phyloP scores from a whole-genome alignment of 495 filamentous ascomycete species.

The Penicillium parvum region DNA sequence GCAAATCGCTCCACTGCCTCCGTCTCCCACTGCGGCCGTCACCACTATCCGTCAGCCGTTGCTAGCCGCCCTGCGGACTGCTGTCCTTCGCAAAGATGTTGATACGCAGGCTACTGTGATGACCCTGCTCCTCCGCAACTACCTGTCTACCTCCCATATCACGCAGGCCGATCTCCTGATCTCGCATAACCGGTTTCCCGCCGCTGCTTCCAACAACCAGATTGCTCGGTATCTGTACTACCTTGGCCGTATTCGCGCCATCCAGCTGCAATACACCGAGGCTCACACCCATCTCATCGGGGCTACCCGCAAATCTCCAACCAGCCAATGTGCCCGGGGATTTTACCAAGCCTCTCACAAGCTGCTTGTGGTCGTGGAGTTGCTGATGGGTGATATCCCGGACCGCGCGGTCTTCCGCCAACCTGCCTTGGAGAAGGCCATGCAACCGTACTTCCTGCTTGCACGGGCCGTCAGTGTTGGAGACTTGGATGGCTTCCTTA shows the following conservation, averaged over 20 bases:
- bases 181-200: slow-evolving; percentile 88
- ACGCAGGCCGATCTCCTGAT: slow-evolving; percentile 94
- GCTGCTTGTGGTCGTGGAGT: slow-evolving; percentile 87
- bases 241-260: slow-evolving; percentile 89
- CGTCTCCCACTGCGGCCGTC: slow-evolving; percentile 77
- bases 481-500: slow-evolving; percentile 86
- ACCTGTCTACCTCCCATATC: slow-evolving; percentile 93
- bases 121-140: slow-evolving; percentile 90
- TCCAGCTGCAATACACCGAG: slow-evolving; percentile 93
- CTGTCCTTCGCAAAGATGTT: slow-evolving; percentile 90
- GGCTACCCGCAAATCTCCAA: slow-evolving; percentile 90
- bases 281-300: slow-evolving; percentile 91
- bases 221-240: slow-evolving; percentile 96
- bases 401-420: slow-evolving; percentile 91
- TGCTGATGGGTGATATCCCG: slow-evolving; percentile 98
- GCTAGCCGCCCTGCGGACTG: slow-evolving; percentile 82
- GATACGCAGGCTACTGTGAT: slow-evolving; percentile 95
- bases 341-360: slow-evolving; percentile 96
- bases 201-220: slow-evolving; percentile 93
- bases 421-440: slow-evolving; percentile 73
- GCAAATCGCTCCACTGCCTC: slow-evolving; percentile 77
- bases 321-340: slow-evolving; percentile 79
- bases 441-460: slow-evolving; percentile 87
- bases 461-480: slow-evolving; percentile 94
- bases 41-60: slow-evolving; percentile 81